Evolutionary conservation across 2,329 filamentous ascomycete genomes (phyloP).

Genomic region (Hymenoscyphus fructigenus): DNA sequence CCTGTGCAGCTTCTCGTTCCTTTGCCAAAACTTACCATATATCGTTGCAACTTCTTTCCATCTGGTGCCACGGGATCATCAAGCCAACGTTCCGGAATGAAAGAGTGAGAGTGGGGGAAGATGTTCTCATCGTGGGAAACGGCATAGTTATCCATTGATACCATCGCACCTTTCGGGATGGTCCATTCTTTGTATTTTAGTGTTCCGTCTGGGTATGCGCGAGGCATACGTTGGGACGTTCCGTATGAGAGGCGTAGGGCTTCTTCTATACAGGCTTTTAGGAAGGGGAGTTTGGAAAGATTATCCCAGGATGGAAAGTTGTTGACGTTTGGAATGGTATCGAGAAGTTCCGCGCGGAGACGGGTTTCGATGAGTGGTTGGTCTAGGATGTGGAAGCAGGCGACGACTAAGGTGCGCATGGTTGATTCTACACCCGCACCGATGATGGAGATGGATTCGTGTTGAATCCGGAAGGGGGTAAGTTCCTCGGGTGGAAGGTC

Average conservation of each 20-base stretch:
- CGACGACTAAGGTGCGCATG: constrained; percentile 34
- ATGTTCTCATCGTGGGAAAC: not conserved
- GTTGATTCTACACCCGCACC: constrained; percentile 40
- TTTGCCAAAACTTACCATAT: constrained; percentile 14
- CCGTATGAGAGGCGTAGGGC: constrained; percentile 34
- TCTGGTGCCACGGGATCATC: not conserved
- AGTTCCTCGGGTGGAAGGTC: not conserved
- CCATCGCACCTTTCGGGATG: not conserved
- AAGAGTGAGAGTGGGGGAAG: not conserved
- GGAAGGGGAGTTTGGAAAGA: constrained; percentile 32
- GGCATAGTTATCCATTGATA: not conserved
- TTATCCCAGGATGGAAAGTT: constrained; percentile 9
- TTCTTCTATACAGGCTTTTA: constrained; percentile 36
- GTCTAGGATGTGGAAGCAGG: constrained; percentile 39
- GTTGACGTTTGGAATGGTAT: constrained; percentile 10
- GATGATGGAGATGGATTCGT: constrained; percentile 37
- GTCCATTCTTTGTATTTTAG: not conserved
- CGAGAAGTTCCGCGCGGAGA: constrained; percentile 38
- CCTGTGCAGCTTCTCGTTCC: constrained; percentile 14
- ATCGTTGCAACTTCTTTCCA: constrained; percentile 29
- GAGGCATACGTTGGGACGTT: not conserved
- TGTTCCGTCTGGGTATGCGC: too few relatives aligned
- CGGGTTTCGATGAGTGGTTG: constrained; percentile 31
- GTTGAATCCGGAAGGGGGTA: constrained; percentile 27
- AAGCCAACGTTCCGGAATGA: not conserved